Conservation (phyloP, 2,329 filamentous ascomycete genomes). For the Trichoderma koningii region DNA sequence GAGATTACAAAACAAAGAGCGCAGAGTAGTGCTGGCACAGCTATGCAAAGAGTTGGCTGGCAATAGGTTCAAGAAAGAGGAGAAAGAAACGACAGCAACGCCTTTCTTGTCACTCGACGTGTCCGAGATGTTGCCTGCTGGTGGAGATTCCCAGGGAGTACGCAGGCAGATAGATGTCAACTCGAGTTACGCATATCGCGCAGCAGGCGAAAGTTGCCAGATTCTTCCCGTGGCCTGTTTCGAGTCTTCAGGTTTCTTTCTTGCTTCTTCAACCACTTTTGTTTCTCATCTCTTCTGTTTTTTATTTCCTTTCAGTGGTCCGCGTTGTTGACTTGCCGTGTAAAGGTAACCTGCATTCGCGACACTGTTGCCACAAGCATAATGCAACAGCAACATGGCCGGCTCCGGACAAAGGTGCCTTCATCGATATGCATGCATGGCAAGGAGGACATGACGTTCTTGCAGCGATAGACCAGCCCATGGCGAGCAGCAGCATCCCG, state of each 20-base stretch:
- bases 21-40: constrained; percentile 2
- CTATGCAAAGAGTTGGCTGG: not conserved
- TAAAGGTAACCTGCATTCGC: constrained; percentile 3
- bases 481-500: constrained; percentile 12
- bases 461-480: constrained; percentile 11
- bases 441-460: constrained; percentile 20
- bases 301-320: not conserved
- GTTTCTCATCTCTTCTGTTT: not conserved
- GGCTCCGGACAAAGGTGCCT: not conserved
- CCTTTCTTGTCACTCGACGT: constrained; percentile 13
- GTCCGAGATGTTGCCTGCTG: not conserved
- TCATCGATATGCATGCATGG: not conserved
- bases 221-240: not conserved
- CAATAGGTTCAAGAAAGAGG: not conserved
- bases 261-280: not conserved
- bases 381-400: constrained; percentile 2
- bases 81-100: not conserved
- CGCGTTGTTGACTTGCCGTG: not conserved
- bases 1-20: not conserved
- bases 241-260: not conserved
- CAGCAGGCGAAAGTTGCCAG: constrained; percentile 1
- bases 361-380: constrained; percentile 1
- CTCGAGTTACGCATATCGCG: constrained; percentile 10
- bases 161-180: not conserved
- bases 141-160: not conserved